phyloP scores from a whole-genome alignment of 2,329 filamentous ascomycete genomes.

The Ophiostoma novo-ulmi region DNA sequence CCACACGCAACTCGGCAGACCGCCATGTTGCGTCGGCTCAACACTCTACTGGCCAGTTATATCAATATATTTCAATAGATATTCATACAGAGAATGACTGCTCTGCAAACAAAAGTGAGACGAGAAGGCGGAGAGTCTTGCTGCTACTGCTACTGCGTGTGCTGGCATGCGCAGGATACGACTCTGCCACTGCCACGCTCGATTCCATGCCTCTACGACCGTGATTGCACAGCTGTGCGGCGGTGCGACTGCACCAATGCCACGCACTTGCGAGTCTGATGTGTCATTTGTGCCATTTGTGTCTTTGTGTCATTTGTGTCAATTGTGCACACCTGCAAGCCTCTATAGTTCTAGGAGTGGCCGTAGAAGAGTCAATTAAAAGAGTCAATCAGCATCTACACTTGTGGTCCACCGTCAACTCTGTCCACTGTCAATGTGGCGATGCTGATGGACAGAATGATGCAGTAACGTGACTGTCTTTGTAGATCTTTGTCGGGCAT shows the following conservation, averaged over 20 bases:
- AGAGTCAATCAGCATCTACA: too few relatives aligned
- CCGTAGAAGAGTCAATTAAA: too few relatives aligned
- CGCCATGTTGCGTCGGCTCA: too few relatives aligned
- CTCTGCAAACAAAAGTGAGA: neutral
- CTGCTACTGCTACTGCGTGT: neutral
- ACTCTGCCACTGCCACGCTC: neutral
- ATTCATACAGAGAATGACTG: too few relatives aligned
- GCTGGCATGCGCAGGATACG: constrained; percentile 4
- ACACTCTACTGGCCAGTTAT: too few relatives aligned
- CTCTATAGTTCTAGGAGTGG: too few relatives aligned
- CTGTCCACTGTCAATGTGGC: neutral
- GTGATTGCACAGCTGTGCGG: neutral
- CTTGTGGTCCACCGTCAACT: too few relatives aligned
- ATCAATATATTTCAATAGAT: too few relatives aligned
- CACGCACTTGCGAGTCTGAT: neutral
- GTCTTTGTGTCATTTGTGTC: neutral
- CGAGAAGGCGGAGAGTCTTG: neutral
- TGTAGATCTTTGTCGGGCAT: too few relatives aligned
- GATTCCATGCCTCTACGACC: neutral
- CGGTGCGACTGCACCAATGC: too few relatives aligned
- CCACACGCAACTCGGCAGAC: too few relatives aligned
- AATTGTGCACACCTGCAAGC: too few relatives aligned
- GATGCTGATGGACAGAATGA: constrained; percentile 1
- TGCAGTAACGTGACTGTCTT: constrained; percentile 3
- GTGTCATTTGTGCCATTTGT: neutral